Conservation (phyloP, 2,329 filamentous ascomycete species). For the Venturia nashicola region DNA sequence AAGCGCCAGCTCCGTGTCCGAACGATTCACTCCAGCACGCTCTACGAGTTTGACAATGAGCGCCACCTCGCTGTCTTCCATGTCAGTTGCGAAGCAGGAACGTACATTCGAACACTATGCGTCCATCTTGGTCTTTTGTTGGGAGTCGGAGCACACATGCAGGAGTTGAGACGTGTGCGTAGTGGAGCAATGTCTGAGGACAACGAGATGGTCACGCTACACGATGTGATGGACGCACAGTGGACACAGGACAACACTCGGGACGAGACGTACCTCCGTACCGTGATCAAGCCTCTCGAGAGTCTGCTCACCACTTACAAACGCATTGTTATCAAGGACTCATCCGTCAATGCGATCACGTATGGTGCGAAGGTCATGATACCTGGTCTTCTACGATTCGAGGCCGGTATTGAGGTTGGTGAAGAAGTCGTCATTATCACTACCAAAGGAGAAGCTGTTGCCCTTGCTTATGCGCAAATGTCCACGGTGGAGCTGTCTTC, state of each 20-base stretch:
- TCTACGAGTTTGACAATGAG: constrained; percentile 95
- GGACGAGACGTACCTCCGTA: constrained; percentile 84
- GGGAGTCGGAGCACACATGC: constrained; percentile 92
- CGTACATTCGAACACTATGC: constrained; percentile 96
- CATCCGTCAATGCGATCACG: constrained; percentile 91
- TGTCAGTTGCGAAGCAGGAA: constrained; percentile 97
- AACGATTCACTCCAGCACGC: constrained; percentile 94
- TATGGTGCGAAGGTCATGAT: constrained; percentile 99
- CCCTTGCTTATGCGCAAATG: constrained; percentile 94
- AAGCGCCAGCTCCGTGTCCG: constrained; percentile 98
- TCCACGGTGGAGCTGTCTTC: constrained; percentile 93
- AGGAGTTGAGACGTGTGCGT: constrained; percentile 88
- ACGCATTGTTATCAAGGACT: constrained; percentile 95
- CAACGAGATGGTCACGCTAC: constrained; percentile 76
- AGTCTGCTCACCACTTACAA: constrained; percentile 88
- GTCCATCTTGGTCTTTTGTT: constrained; percentile 73
- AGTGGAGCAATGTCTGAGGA: constrained; percentile 92
- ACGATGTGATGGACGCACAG: constrained; percentile 92
- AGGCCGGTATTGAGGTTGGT: constrained; percentile 81
- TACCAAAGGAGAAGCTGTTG: constrained; percentile 97
- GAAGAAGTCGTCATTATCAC: constrained; percentile 98
- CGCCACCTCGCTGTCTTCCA: constrained; percentile 96
- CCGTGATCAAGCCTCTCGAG: constrained; percentile 85
- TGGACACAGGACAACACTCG: constrained; percentile 93
- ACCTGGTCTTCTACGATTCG: constrained; percentile 71